Percentiles rank a stretch among this genome's conserved stretches.
Conservation (phyloP, 2,329 filamentous ascomycete species). For the Ceratocystis albifundus region DNA sequence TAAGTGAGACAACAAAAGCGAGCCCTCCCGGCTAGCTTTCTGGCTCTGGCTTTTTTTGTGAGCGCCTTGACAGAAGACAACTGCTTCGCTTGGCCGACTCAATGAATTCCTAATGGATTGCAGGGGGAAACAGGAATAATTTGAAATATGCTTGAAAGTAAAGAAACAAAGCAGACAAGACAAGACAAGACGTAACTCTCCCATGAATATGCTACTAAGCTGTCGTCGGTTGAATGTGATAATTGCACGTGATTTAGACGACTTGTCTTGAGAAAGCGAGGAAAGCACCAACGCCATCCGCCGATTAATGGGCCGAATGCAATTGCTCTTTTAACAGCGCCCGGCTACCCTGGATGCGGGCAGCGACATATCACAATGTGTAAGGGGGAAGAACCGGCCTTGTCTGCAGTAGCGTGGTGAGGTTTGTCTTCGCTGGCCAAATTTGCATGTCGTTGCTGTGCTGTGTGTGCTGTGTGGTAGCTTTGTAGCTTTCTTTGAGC, state of each 20-base stretch:
- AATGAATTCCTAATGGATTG: neutral
- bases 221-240: neutral
- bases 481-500: too few relatives aligned
- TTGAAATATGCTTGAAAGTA: neutral
- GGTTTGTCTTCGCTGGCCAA: neutral
- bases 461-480: too few relatives aligned
- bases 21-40: constrained; percentile 2
- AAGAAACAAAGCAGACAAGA: neutral
- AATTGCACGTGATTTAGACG: constrained; percentile 11
- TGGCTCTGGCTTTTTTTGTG: neutral
- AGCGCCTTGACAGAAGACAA: constrained; percentile 1
- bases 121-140: neutral
- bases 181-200: neutral
- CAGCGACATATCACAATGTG: neutral
- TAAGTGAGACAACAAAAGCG: constrained; percentile 9
- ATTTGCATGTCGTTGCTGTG: neutral
- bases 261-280: neutral
- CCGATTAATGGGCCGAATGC: neutral
- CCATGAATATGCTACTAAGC: neutral
- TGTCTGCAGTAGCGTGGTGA: neutral
- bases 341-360: neutral
- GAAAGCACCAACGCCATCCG: neutral
- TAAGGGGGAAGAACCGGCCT: neutral
- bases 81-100: neutral
- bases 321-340: neutral